Base-by-base conservation (phyloP, 2,329 filamentous ascomycete genomes). In the Spiromastix sp. region DNA sequence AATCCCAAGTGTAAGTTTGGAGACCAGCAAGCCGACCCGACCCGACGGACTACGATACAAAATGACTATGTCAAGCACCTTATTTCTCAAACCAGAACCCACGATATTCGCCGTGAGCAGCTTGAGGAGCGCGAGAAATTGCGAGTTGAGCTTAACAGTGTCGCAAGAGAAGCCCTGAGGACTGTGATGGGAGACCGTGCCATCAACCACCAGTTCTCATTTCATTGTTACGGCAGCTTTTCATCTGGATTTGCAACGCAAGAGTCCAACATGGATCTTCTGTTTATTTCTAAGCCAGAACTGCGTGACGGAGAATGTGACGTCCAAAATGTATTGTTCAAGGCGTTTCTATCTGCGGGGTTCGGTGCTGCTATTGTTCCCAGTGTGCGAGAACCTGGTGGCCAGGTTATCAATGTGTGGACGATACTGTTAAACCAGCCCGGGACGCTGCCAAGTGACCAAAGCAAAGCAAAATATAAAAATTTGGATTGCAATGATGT, bases 221-320 rank as follows among this genome's bases (percentile, higher is more conserved):
- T 65, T 93, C 10, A 76, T 76, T 47, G 85, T 80, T 49, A 93
- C 91, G 51, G 86, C 4, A 93, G 85, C 53, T 67, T 93, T 30
- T 74, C 75, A 13, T 87, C 85, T 9, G 86, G 86, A 0, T 93
- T 93, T 59, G 87, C 84, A 3, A 85, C 83, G 8, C 82, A 82
- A 48, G 76, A 77, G n/a, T 89, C 86, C 1, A 86, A 94, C 50
- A 85, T 94, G 80, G 87, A 95, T 56, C 71, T 94, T 19, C 34
- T 51, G 49, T 8, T 46, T 53, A 24, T 36, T 31, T 27, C 32
- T 79, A 80, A 2, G 52, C n/a, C n/a, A n/a, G n/a, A n/a, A n/a
- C n/a, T n/a, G n/a, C n/a, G n/a, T n/a, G n/a, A n/a, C n/a, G n/a
- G n/a, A n/a, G n/a, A n/a, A n/a, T n/a, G n/a, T n/a, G n/a, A n/a